These are phyloP conservation scores for Ogataea salicorniae DNA, from an alignment of 805 yeast species.

Conservation along the genomic window DNA sequence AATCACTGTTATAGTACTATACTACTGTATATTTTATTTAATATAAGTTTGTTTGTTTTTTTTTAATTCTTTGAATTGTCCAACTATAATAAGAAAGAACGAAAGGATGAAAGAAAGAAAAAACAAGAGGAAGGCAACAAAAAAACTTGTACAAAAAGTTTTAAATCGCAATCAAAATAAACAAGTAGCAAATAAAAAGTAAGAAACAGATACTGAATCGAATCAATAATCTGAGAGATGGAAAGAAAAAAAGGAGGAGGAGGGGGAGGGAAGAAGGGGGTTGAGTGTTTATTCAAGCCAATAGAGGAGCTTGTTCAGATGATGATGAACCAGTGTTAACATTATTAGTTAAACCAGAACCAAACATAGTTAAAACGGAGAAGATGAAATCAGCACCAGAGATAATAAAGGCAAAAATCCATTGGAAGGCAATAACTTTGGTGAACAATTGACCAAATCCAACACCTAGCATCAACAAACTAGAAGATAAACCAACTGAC, in stretches of 20 bases:
- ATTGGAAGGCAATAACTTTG: slow-evolving; percentile 71
- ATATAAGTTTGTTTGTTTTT: neutral
- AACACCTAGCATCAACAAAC: slow-evolving; percentile 57
- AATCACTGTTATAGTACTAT: neutral
- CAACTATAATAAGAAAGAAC: neutral
- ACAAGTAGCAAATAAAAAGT: too few relatives aligned
- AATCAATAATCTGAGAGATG: too few relatives aligned
- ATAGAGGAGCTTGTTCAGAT: slow-evolving; percentile 31
- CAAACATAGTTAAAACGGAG: slow-evolving; percentile 44
- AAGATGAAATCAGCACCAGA: slow-evolving; percentile 50
- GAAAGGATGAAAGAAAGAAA: neutral
- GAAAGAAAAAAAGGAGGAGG: too few relatives aligned
- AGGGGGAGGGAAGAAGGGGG: too few relatives aligned
- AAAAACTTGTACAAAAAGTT: too few relatives aligned
- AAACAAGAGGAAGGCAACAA: neutral
- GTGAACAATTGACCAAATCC: slow-evolving; percentile 67
- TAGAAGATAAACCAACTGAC: slow-evolving; percentile 57
- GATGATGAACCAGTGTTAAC: slow-evolving; percentile 7
- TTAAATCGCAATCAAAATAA: too few relatives aligned
- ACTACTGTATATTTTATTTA: neutral
- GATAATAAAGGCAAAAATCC: slow-evolving; percentile 77
- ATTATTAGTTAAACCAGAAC: slow-evolving; percentile 20
- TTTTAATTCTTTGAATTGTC: neutral
- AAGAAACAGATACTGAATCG: too few relatives aligned
- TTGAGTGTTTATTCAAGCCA: slow-evolving; percentile 12